Evolutionary conservation across 2,329 filamentous ascomycete genomes (phyloP), one percentile per base, ranked within the genome.

Genomic region (Neocatenulostroma microsporum): DNA sequence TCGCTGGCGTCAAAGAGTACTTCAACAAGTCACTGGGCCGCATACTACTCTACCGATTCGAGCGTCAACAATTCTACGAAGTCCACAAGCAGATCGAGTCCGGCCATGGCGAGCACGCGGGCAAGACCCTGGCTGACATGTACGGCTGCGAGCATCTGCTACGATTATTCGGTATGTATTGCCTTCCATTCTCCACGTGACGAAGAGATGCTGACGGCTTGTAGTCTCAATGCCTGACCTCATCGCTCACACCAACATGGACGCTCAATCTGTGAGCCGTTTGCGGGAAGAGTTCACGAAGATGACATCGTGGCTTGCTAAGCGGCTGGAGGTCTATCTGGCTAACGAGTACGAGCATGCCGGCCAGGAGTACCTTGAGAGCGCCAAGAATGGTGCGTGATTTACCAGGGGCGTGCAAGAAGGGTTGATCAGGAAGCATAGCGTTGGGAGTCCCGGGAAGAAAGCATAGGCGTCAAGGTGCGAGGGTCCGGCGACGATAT

Each of bases 231-330:
- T 96, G 50, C 89, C 91, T 1, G 91, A 98, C 57, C 78, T 96
- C 26, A 80, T 96, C 44, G 88, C 88, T 3, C 91, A 98, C 60
- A 98, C 91, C 35, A 96, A 96, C 64, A 94, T 98, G 87, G 91
- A 96, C 55, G 73, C 82, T 36, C 87, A 94, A 59, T 88, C 87
- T 2, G 85, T 94, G 27, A 83, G 81, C 44, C 82, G 87, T 30
- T 76, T 96, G 18, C 81, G 87, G 10, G 86, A 95, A 53, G 91
- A 98, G 60, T 73, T 98, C 12, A 74, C 77, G 49, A 89, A 87
- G 62, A 80, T 98, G 62, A 85, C 82, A 9, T 72, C 77, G 36
- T 98, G 88, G 86, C 70, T 98, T 37, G 76, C 80, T 41, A 83
- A 81, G 50, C 78, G 89, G 53, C 78, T 80, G 11, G 71, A 76